phyloP scores from a whole-genome alignment of 768 basidiomycete species.

The Auriscalpium vulgare region DNA sequence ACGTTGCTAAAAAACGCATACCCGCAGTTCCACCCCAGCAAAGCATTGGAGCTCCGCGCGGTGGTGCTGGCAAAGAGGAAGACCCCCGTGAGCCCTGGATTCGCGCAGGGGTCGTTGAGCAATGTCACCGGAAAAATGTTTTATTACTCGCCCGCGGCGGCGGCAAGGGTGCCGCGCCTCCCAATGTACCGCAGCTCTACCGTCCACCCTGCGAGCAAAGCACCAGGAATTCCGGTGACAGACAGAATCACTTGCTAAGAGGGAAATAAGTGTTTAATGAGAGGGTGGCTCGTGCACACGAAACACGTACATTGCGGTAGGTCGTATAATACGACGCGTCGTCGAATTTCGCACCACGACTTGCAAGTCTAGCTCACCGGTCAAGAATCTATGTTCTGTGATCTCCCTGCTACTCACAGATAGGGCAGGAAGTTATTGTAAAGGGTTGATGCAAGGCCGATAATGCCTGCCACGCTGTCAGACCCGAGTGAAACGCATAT shows the following conservation, averaged over 20 bases:
- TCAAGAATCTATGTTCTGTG: not conserved
- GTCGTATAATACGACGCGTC: conserved; percentile 28
- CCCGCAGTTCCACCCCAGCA: conserved; percentile 77
- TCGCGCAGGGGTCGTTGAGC: conserved; percentile 38
- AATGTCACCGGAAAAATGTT: conserved; percentile 20
- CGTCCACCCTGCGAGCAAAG: conserved; percentile 62
- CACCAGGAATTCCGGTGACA: conserved; percentile 61
- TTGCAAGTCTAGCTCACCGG: conserved; percentile 19
- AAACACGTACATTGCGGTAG: conserved; percentile 27
- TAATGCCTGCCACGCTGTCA: conserved; percentile 19
- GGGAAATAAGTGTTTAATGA: not conserved
- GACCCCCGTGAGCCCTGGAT: conserved; percentile 59
- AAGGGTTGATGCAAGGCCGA: conserved; percentile 27
- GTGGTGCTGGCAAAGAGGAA: conserved; percentile 74
- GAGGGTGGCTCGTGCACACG: not conserved
- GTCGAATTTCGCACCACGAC: conserved; percentile 27
- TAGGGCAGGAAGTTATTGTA: conserved; percentile 32
- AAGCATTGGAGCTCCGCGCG: conserved; percentile 54
- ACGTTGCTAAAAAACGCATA: conserved; percentile 61
- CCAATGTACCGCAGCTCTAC: conserved; percentile 61
- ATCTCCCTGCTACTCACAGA: conserved; percentile 17
- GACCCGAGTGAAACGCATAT: not conserved
- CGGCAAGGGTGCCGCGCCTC: conserved; percentile 56
- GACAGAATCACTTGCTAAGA: conserved; percentile 62
- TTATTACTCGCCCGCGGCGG: conserved; percentile 48